Percentiles rank a stretch among this genome's conserved stretches.
These are phyloP conservation scores for Chrysosporium queenslandicum DNA, from an alignment of 2,329 filamentous ascomycete genomes.

Conservation along the genomic window DNA sequence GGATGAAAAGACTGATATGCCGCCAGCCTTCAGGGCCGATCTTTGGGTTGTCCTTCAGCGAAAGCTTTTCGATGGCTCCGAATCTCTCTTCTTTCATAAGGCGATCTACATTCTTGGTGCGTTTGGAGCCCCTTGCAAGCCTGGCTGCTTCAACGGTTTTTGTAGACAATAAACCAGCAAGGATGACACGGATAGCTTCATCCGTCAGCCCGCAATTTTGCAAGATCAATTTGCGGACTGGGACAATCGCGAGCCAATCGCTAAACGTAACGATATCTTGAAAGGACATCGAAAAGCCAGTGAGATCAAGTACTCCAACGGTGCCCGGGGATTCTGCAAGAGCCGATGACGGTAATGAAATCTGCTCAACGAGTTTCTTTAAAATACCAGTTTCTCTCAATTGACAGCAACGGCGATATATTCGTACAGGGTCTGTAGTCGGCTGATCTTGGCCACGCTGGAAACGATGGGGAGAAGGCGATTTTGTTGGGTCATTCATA, in stretches of 20 bases:
- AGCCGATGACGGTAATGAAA: constrained; percentile 59
- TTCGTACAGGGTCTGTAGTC: constrained; percentile 81
- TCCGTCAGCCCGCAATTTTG: constrained; percentile 82
- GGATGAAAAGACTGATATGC: constrained; percentile 77
- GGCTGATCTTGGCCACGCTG: constrained; percentile 52
- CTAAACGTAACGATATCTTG: constrained; percentile 78
- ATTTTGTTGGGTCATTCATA: constrained; percentile 51
- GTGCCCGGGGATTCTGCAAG: constrained; percentile 58
- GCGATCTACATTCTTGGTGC: constrained; percentile 19
- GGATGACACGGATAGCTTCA: constrained; percentile 73
- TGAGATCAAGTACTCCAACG: constrained; percentile 72
- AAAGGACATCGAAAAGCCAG: constrained; percentile 71
- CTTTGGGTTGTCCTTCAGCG: constrained; percentile 78
- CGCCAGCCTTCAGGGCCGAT: constrained; percentile 83
- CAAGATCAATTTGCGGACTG: constrained; percentile 72
- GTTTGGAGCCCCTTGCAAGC: constrained; percentile 32
- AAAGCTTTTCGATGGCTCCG: constrained; percentile 75
- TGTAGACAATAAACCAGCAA: constrained; percentile 74
- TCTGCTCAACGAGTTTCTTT: constrained; percentile 83
- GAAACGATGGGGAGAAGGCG: constrained; percentile 24
- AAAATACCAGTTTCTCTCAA: constrained; percentile 84
- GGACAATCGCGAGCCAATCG: constrained; percentile 89
- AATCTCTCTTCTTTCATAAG: constrained; percentile 33
- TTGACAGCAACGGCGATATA: constrained; percentile 91
- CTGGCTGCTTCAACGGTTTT: constrained; percentile 54